phyloP scores from a whole-genome alignment of 2,329 filamentous ascomycete species.

The Myriosclerotinia scirpicola region DNA sequence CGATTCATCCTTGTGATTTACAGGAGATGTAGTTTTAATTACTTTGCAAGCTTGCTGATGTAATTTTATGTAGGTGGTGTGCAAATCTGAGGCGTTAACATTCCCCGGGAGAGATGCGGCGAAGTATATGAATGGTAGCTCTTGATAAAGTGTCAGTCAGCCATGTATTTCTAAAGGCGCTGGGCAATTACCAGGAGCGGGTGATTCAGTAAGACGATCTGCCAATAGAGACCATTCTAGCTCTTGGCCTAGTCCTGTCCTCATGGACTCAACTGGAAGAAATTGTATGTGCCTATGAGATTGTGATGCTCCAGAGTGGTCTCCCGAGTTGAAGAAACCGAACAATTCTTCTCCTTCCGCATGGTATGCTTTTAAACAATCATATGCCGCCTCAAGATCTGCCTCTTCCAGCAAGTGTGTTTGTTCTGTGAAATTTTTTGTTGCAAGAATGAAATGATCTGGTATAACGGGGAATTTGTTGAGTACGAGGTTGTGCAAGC shows the following conservation, averaged over 20 bases:
- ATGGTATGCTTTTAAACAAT: constrained; percentile 54
- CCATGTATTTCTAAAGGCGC: too few relatives aligned
- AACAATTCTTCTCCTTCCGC: constrained; percentile 46
- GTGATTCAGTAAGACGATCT: constrained; percentile 41
- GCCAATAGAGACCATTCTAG: constrained; percentile 53
- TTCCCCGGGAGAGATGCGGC: constrained; percentile 29
- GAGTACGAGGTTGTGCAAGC: constrained; percentile 62
- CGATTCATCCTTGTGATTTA: constrained; percentile 36
- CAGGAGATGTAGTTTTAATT: not conserved
- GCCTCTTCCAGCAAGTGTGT: constrained; percentile 59
- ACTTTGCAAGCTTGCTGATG: constrained; percentile 32
- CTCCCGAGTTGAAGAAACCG: constrained; percentile 58
- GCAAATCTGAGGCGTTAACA: constrained; percentile 30
- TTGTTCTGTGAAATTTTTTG: constrained; percentile 62
- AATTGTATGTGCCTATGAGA: constrained; percentile 71
- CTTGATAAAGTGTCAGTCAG: constrained; percentile 23
- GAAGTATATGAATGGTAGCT: constrained; percentile 40
- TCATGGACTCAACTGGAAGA: constrained; percentile 65
- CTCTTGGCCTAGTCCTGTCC: constrained; percentile 44
- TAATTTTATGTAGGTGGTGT: constrained; percentile 34
- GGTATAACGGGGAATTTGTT: constrained; percentile 75
- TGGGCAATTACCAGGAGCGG: constrained; percentile 26
- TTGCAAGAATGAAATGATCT: constrained; percentile 71
- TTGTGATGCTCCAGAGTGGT: constrained; percentile 68
- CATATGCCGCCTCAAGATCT: constrained; percentile 62